Conservation (phyloP, 2,329 filamentous ascomycete genomes). For the Fusarium goolgardi region DNA sequence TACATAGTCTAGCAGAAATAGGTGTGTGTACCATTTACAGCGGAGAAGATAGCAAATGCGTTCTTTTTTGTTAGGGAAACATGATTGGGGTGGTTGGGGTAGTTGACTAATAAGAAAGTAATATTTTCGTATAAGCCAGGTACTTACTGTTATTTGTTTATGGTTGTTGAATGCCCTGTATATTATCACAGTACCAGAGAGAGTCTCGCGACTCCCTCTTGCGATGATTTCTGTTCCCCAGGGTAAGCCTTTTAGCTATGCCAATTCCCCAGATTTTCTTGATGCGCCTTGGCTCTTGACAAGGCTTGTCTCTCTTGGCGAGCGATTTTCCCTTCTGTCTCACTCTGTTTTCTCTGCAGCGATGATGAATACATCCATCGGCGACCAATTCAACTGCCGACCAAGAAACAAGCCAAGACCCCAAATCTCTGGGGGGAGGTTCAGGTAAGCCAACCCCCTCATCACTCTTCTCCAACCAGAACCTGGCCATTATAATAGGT, state of each 20-base stretch:
- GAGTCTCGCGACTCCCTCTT: not conserved
- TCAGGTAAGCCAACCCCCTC: slow-evolving; percentile 4
- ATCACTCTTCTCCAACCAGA: not conserved
- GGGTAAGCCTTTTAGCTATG: not conserved
- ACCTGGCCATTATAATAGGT: not conserved
- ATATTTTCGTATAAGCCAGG: not conserved
- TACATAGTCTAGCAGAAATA: no score
- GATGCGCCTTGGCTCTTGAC: not conserved
- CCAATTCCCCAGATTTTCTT: not conserved
- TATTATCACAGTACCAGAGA: not conserved
- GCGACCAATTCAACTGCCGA: slow-evolving; percentile 23
- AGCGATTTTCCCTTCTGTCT: slow-evolving; percentile 7
- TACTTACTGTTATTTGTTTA: not conserved
- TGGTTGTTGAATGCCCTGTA: not conserved
- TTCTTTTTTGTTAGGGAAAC: not conserved
- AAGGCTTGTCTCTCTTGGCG: slow-evolving; percentile 12
- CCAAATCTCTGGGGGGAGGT: slow-evolving; percentile 1
- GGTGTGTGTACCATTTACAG: not conserved
- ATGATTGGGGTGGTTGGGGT: slow-evolving; percentile 10
- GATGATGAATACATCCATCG: slow-evolving; percentile 3
- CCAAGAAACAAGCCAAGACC: slow-evolving; percentile 6
- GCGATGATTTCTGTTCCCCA: not conserved
- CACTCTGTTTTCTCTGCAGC: not conserved
- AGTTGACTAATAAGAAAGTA: not conserved
- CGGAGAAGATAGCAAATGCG: not conserved